Percentiles rank a stretch among this genome's conserved stretches.
Evolutionary conservation across 169 alveolate species (phyloP).

Genomic region (Babesia microti): DNA sequence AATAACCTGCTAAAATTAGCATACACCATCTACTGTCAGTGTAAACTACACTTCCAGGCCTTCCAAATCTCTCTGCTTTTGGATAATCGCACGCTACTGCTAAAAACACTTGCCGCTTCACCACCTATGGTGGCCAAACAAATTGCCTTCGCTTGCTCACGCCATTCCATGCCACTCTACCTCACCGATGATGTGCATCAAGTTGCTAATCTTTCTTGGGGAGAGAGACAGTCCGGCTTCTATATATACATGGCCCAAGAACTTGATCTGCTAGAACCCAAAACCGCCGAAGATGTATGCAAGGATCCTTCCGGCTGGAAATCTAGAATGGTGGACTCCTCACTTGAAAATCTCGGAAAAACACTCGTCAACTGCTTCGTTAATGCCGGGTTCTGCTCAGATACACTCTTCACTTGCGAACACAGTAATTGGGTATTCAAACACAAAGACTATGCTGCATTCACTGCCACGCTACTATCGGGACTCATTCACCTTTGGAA

Average conservation of each 20-base stretch:
- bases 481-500: constrained; percentile 95
- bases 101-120: constrained; percentile 3
- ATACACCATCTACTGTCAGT: constrained; percentile 18
- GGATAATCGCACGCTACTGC: constrained; percentile 34
- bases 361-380: constrained; percentile 96
- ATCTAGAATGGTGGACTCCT: constrained; percentile 68
- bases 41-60: constrained; percentile 22
- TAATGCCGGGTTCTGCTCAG: constrained; percentile 95
- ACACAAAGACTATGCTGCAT: constrained; percentile 86
- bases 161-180: constrained; percentile 28
- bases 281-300: constrained; percentile 85
- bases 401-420: constrained; percentile 70
- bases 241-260: constrained; percentile 81
- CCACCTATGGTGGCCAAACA: constrained; percentile 3
- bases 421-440: constrained; percentile 84
- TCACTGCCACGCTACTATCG: constrained; percentile 90
- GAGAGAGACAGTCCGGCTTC: constrained; percentile 67
- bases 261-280: constrained; percentile 89
- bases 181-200: constrained; percentile 33
- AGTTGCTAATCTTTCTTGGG: constrained; percentile 68
- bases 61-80: constrained; percentile 29
- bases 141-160: constrained; percentile 23
- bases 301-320: constrained; percentile 51
- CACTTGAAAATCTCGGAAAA: constrained; percentile 88
- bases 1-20: constrained; percentile 14